Conservation (phyloP, 129 eudicot genomes). For the Chrysanthemum lavandulifolium region DNA sequence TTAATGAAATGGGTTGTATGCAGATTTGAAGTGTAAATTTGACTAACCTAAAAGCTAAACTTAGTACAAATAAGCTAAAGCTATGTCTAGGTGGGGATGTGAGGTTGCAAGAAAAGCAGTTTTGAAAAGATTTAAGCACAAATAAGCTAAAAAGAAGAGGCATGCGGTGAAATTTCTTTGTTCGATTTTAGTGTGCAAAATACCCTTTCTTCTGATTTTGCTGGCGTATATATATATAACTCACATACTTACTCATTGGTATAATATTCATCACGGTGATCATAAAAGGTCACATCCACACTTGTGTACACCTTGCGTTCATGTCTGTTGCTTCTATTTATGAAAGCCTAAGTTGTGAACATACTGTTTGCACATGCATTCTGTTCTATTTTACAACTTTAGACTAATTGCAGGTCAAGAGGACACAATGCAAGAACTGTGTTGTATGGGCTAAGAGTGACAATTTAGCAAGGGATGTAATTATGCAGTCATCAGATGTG, state of each 20-base stretch:
- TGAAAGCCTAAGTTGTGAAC: slow-evolving; percentile 9
- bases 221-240: not conserved
- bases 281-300: not conserved
- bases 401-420: slow-evolving; percentile 61
- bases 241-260: not conserved
- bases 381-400: slow-evolving; percentile 10
- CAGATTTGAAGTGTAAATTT: too few relatives aligned
- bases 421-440: slow-evolving; percentile 74
- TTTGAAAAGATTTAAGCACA: too few relatives aligned
- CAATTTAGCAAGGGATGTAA: slow-evolving; percentile 68
- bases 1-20: too few relatives aligned
- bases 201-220: too few relatives aligned
- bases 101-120: too few relatives aligned
- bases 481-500: slow-evolving; percentile 57
- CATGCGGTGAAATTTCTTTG: too few relatives aligned
- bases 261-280: not conserved
- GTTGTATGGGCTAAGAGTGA: slow-evolving; percentile 95
- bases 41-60: too few relatives aligned
- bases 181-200: too few relatives aligned
- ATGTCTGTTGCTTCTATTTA: not conserved
- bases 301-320: not conserved
- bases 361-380: not conserved
- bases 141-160: too few relatives aligned
- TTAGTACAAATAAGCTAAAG: too few relatives aligned
- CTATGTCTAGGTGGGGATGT: too few relatives aligned